Conservation (phyloP, 371 early-diverging fungal genomes). For the Mucor ambiguus region DNA sequence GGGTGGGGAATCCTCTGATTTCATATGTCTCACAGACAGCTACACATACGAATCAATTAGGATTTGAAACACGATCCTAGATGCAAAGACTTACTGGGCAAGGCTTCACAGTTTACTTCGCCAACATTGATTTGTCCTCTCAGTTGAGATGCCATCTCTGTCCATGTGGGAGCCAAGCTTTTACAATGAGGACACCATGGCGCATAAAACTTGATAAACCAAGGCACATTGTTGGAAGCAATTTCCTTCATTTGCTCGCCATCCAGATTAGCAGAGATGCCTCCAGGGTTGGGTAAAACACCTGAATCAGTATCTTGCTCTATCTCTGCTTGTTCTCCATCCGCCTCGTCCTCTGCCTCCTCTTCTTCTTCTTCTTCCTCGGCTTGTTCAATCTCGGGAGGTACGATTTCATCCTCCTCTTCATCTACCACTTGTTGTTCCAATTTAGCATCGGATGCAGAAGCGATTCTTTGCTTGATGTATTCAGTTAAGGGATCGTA, state of each 20-base stretch:
- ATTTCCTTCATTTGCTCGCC: constrained; percentile 20
- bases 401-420: neutral
- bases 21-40: constrained; percentile 58
- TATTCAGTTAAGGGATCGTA: constrained; percentile 32
- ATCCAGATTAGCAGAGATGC: constrained; percentile 36
- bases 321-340: neutral
- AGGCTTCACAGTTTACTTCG: constrained; percentile 79
- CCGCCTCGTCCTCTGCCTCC: too few species aligned
- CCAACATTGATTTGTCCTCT: constrained; percentile 79
- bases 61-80: too few species aligned
- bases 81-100: constrained; percentile 41
- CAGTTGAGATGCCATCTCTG: constrained; percentile 63
- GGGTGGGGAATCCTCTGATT: constrained; percentile 83
- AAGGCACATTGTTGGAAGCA: constrained; percentile 35
- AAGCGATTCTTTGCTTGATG: constrained; percentile 24
- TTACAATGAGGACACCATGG: constrained; percentile 93
- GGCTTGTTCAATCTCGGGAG: neutral
- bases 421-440: constrained; percentile 11
- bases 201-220: constrained; percentile 84
- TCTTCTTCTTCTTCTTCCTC: constrained; percentile 1
- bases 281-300: constrained; percentile 33
- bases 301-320: neutral
- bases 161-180: constrained; percentile 79
- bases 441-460: neutral
- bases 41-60: neutral